Evolutionary conservation across 2,329 filamentous ascomycete species (phyloP), one percentile per base, ranked within the genome.

Genomic region (Fusarium siculi): DNA sequence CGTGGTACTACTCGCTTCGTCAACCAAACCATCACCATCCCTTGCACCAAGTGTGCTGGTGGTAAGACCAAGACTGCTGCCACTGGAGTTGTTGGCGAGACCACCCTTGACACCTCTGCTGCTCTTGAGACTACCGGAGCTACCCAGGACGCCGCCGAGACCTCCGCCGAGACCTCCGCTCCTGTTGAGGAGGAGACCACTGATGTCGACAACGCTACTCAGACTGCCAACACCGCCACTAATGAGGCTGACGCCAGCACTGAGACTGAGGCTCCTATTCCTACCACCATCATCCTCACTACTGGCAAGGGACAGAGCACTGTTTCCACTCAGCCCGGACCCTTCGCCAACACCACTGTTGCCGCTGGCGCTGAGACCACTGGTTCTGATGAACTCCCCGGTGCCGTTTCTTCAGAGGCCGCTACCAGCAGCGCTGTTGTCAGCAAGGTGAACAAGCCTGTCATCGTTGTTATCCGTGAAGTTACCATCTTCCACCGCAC

Each of bases 401-500:
- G 49, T 37, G 52, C 47, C 8, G 49, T 62, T 42, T 32, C 69
- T 23, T 62, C 72, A 7, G 65, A 72, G 34, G 64, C 68, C 46
- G 68, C 66, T 15, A 68, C 66, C n/a, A 60, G 64, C 55, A 73
- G 70, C 61, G 62, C 74, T 34, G 62, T 59, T 36, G 63, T 74
- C 39, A 68, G 63, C 61, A 60, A 76, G 52, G 64, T 73, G 14
- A 57, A 63, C 53, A 67, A 69, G 61, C 74, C 74, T 16, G 65
- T 68, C 42, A 72, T 76, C 12, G 60, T 76, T 46, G 70, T 76
- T 47, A 75, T 76, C 46, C 70, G 68, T 6, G 67, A 76, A 32
- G 66, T 74, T 37, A 76, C 74, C 53, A 63, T 76, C 63, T 76
- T 76, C 72, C 68, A 74, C 66, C 67, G 67, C 53, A 72, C 64